phyloP scores from a whole-genome alignment of 2,329 filamentous ascomycete species.

The Clonostachys chloroleuca region DNA sequence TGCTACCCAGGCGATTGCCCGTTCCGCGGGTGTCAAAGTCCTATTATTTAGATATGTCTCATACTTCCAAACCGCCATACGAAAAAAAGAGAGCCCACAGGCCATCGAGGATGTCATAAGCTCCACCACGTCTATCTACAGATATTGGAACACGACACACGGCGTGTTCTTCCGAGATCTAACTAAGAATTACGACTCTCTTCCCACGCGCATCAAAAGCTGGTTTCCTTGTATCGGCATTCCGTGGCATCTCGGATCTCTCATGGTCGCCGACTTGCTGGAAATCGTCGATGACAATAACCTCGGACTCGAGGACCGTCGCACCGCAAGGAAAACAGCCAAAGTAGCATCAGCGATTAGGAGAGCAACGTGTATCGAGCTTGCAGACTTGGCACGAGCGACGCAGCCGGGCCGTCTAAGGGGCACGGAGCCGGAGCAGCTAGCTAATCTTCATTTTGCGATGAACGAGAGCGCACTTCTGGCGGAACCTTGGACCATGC shows the following conservation, averaged over 20 bases:
- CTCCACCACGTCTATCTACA: conserved; percentile 42
- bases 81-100: conserved; percentile 25
- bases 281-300: conserved; percentile 39
- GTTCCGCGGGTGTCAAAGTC: conserved; percentile 54
- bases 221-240: conserved; percentile 55
- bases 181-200: conserved; percentile 38
- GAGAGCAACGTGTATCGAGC: conserved; percentile 33
- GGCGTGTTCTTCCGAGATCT: conserved; percentile 47
- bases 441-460: conserved; percentile 44
- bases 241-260: conserved; percentile 53
- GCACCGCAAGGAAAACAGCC: conserved; percentile 14
- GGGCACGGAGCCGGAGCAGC: conserved; percentile 21
- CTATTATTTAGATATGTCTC: conserved; percentile 52
- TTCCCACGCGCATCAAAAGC: conserved; percentile 50
- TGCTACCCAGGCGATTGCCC: conserved; percentile 41
- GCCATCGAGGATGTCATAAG: conserved; percentile 42
- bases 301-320: conserved; percentile 15
- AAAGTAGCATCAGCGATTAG: conserved; percentile 33
- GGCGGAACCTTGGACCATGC: conserved; percentile 55
- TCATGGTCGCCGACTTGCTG: conserved; percentile 50
- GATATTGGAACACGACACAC: conserved; percentile 50
- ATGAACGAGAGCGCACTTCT: conserved; percentile 50
- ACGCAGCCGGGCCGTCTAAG: conserved; percentile 10
- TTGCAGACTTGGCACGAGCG: conserved; percentile 42
- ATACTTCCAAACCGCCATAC: conserved; percentile 47